Conservation (phyloP, 2,329 filamentous ascomycete species). For the Aspergillus sp. region DNA sequence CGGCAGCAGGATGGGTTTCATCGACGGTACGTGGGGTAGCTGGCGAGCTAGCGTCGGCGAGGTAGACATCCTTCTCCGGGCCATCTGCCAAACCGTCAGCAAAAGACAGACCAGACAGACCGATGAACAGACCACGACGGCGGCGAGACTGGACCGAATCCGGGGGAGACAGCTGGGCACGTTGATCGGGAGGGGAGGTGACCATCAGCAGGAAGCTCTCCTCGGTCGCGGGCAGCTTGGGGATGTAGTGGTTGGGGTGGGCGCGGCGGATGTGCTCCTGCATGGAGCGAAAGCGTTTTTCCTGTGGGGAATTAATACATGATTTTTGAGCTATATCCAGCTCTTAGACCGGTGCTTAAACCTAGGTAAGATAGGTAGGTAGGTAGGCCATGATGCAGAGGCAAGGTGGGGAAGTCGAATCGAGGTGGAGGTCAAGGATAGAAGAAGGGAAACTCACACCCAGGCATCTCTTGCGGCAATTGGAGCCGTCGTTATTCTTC, state of each 20-base stretch:
- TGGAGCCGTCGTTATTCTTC: conserved; percentile 90
- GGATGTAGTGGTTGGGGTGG: conserved; percentile 93
- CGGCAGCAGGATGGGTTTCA: conserved; percentile 58
- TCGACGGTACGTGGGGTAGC: conserved; percentile 60
- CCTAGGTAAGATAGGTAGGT: conserved; percentile 5
- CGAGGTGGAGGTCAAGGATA: conserved; percentile 5
- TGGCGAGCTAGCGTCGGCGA: conserved; percentile 58
- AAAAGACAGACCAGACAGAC: conserved; percentile 2
- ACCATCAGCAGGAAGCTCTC: conserved; percentile 98
- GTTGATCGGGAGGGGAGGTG: conserved; percentile 71
- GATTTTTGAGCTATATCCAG: too few species aligned
- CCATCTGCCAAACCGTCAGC: conserved; percentile 40
- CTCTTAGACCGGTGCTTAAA: too few species aligned
- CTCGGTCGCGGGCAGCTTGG: conserved; percentile 94
- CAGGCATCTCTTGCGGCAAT: conserved; percentile 93
- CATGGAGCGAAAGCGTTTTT: conserved; percentile 96
- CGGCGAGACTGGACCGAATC: conserved; percentile 26
- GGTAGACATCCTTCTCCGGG: conserved; percentile 57
- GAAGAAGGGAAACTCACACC: conserved; percentile 62
- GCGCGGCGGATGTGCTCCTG: conserved; percentile 98
- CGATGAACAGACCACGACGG: conserved; percentile 28
- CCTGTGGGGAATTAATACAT: conserved; percentile 57
- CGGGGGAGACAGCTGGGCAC: conserved; percentile 45
- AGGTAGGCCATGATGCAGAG: conserved; percentile 3
- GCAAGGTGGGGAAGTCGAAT: conserved; percentile 7